Base-by-base conservation (phyloP, 805 yeast species). In the Diddensiella transvaalensis region DNA sequence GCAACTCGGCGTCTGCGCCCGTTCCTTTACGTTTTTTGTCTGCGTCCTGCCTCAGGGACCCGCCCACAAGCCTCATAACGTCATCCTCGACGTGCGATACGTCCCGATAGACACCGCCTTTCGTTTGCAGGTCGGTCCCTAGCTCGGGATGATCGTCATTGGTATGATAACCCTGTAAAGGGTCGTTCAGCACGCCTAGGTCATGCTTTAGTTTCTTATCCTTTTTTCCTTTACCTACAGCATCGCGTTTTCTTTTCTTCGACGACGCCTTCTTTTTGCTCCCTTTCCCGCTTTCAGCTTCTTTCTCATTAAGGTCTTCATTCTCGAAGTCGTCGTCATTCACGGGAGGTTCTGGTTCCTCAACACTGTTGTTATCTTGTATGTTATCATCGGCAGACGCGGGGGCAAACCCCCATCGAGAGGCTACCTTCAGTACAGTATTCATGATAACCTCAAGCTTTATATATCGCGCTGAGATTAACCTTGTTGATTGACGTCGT, bases 41-140 rank as follows among this genome's bases (percentile, higher is more conserved):
- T 53, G 30, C 44, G 54, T 65, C 58, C 42, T 67, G 63, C 15
- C 72, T 78, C 37, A 83, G 64, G 1, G 82, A 76, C 4, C 83
- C 85, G 17, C 85, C 87, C 11, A 84, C 91, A 56, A 78, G 78
- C 47, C 78, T 75, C 78, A 85, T 73, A 15, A 85, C 89, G 0
- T 89, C 93, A 15, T 85, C 93, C 58, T 84, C 93, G 2, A 84
- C 93, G 11, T 46, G 42, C 18, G 49, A 46, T n/a, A 39, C 50
- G 18, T 43, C 50, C 8, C 42, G 36, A 26, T 49, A 43, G 23
- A 48, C 53, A 11, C n/a, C n/a, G n/a, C 24, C 40, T 39, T 21
- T 38, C 19, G 4, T 24, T 46, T 23, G 33, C 35, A 32, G 42
- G n/a, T 40, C 44, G 10, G 36, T 17, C 13, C 15, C 44, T 11